Evolutionary conservation across 257 asterid species (phyloP), one percentile per base, ranked within the genome.

Genomic region (Solanum boliviense): DNA sequence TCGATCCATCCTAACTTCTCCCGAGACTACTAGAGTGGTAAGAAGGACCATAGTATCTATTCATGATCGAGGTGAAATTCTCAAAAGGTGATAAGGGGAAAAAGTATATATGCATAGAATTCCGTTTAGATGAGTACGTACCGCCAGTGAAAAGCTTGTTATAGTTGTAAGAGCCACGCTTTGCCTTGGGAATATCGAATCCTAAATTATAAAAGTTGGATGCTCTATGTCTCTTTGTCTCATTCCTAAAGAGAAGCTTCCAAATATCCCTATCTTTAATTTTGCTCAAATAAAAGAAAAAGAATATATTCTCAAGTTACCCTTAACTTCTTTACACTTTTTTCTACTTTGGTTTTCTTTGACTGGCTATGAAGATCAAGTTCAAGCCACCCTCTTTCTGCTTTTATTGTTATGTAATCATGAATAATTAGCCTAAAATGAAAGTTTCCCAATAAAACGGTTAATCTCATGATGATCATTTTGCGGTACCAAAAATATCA

Each of bases 111-210:
- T 41, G 67, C 85, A 81, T 81, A 46, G 85, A 81, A 81, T 81
- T 81, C 85, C 68, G 85, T 81, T 68, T 81, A 27, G 18, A 46
- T 46, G 84, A 27, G 84, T 76, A 76, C 60, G 38, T 39, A 39
- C 44, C 44, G 84, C 25, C 84, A 78, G 84, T 39, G 84, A 29
- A 81, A 81, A 81, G 85, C 85, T 81, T 44, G 12, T 18, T n/a
- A 48, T 46, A 81, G 85, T 81, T 81, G 85, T 81, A 27, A 81
- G 85, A 46, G 70, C 85, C 85, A 81, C 85, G 85, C 85, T 81
- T 81, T 9, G 85, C 85, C 58, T 81, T 5, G 29, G 68, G 85
- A 81, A 81, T 81, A 81, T 81, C 18, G 85, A 81, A 81, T 81
- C 85, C 41, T 46, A 81, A 46, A 81, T 31, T 9, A 5, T 13